phyloP scores from a whole-genome alignment of 1,284 basidiomycete genomes.

The Ceratobasidium papillatum region DNA sequence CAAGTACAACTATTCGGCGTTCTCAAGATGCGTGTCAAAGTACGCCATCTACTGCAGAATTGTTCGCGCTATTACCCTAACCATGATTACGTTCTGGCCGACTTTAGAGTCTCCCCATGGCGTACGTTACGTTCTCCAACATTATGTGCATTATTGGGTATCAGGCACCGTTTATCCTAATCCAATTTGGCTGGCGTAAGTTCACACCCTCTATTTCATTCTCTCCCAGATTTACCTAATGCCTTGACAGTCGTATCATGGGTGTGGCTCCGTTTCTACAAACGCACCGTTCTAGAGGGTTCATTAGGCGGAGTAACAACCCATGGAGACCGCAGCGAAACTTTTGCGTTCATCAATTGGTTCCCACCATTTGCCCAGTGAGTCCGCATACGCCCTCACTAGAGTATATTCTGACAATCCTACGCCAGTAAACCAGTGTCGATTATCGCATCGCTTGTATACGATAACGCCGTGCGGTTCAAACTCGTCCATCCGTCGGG shows the following conservation, averaged over 20 bases:
- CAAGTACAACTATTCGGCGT: constrained; percentile 92
- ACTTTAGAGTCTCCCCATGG: constrained; percentile 85
- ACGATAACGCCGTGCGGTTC: constrained; percentile 66
- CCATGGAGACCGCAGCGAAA: constrained; percentile 94
- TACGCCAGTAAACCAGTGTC: constrained; percentile 68
- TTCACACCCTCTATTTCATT: neutral
- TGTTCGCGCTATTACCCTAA: constrained; percentile 14
- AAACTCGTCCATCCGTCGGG: constrained; percentile 79
- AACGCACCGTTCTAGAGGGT: constrained; percentile 65
- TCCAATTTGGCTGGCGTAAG: constrained; percentile 92
- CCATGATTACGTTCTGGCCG: neutral
- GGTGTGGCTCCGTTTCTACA: constrained; percentile 97
- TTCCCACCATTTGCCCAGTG: constrained; percentile 95
- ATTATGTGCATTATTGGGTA: constrained; percentile 88
- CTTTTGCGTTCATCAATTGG: constrained; percentile 95
- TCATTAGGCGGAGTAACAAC: constrained; percentile 59
- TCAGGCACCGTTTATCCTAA: constrained; percentile 93
- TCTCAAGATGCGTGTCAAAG: constrained; percentile 90
- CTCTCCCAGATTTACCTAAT: neutral
- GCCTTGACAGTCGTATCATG: constrained; percentile 73
- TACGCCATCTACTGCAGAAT: constrained; percentile 50
- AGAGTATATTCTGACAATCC: constrained; percentile 37
- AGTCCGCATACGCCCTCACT: constrained; percentile 48
- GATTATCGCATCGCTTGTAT: constrained; percentile 72
- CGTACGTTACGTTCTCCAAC: constrained; percentile 90